Percentiles rank a stretch among this genome's conserved stretches.
phyloP scores from a whole-genome alignment of 331 rosid genomes.

The Rhamnella rubrinervis region DNA sequence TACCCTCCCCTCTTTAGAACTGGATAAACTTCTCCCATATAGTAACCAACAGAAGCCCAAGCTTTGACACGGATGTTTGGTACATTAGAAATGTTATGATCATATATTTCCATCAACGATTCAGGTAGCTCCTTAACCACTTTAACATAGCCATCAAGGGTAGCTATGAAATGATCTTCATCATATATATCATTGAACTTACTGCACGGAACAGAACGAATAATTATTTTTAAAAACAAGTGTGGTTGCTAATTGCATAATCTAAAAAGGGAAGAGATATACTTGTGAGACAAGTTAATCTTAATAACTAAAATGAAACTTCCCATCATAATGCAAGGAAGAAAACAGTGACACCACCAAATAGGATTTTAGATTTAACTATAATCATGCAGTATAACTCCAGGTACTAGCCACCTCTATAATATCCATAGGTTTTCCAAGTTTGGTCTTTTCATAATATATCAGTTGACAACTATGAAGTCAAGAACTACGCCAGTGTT shows the following conservation, averaged over 20 bases:
- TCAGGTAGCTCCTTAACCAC: constrained; percentile 84
- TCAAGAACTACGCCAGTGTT: neutral
- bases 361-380: no score
- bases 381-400: neutral
- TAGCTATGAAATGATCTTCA: constrained; percentile 83
- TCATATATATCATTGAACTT: constrained; percentile 83
- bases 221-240: neutral
- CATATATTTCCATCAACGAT: constrained; percentile 63
- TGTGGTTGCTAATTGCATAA: neutral
- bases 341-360: neutral
- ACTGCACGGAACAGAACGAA: constrained; percentile 33
- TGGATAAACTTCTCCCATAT: constrained; percentile 77
- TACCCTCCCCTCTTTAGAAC: constrained; percentile 82
- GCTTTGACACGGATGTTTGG: constrained; percentile 76
- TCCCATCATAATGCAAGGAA: neutral
- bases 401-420: neutral
- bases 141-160: constrained; percentile 83
- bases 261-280: neutral
- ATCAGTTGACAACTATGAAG: constrained; percentile 1
- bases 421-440: neutral
- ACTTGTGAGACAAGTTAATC: neutral
- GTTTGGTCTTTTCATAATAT: neutral
- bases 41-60: constrained; percentile 83
- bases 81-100: constrained; percentile 59
- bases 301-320: neutral